phyloP scores from a whole-genome alignment of 495 filamentous ascomycete genomes.

The Podospora australis region DNA sequence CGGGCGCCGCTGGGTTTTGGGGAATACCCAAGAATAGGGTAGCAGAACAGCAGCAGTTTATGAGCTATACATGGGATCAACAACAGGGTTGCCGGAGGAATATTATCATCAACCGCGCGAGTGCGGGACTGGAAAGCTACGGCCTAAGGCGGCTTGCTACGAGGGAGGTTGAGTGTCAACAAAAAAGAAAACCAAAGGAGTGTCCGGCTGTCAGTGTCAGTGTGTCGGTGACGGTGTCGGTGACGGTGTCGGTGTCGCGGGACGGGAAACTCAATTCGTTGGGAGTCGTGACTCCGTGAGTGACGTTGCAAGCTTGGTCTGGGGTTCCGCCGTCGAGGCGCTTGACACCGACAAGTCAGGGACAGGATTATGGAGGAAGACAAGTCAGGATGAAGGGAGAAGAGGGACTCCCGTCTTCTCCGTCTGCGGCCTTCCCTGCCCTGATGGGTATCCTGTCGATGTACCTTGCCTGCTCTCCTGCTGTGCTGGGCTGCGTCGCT shows the following conservation, averaged over 20 bases:
- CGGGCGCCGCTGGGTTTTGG: neutral
- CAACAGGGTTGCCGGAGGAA: slow-evolving; percentile 4
- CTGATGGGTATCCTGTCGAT: neutral
- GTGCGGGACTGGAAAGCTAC: slow-evolving; percentile 11
- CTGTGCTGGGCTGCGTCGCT: slow-evolving; percentile 1
- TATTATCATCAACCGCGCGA: slow-evolving; percentile 3
- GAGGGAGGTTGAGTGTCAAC: slow-evolving; percentile 1
- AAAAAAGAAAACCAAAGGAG: slow-evolving; percentile 7
- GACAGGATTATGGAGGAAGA: neutral
- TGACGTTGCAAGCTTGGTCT: slow-evolving; percentile 14
- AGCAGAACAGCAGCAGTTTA: too few relatives aligned
- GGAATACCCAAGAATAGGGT: too few relatives aligned
- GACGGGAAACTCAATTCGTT: neutral
- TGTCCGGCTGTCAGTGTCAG: too few relatives aligned
- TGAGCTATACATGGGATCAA: too few relatives aligned
- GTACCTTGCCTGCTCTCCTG: neutral
- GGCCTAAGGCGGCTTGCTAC: slow-evolving; percentile 15
- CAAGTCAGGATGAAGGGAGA: neutral
- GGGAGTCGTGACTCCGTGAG: too few relatives aligned
- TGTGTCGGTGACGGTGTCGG: neutral
- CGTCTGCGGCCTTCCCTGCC: slow-evolving; percentile 1
- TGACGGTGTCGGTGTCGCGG: neutral
- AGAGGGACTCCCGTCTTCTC: neutral
- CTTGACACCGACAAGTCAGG: neutral
- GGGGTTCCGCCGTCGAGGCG: slow-evolving; percentile 1